Base-by-base conservation (phyloP, 2,329 filamentous ascomycete genomes). In the Zelopaecilomyces penicillatus region DNA sequence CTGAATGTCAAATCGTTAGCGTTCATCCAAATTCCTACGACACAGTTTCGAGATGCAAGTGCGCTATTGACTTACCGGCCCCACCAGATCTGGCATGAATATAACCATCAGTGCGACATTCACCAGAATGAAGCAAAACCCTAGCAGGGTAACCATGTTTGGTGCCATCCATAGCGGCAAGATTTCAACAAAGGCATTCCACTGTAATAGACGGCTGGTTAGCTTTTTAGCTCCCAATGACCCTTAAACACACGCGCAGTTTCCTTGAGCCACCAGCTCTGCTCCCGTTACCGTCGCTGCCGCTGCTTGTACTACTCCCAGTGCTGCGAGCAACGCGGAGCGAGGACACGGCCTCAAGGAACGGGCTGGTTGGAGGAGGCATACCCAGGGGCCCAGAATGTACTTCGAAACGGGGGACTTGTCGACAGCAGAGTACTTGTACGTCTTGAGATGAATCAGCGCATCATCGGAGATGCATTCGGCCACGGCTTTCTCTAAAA, bases 391-490 rank as follows among this genome's bases (percentile, higher is more conserved):
- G 55, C 84, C 86, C 41, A 98, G 77, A 61, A 98, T 87, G 67
- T 97, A 95, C 65, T 90, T 80, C 46, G 93, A 97, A 48, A 96
- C 80, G 50, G 86, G 84, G 41, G 90, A 96, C 68, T 95, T 91
- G 74, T 98, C 93, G 66, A 98, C 89, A 58, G 85, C 87, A 56
- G 89, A 95, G 68, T 98, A 98, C 64, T 96, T 94, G 81, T 98
- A 98, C 48, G 84, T 83, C 68, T 89, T 93, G 57, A 98, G 82
- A 64, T 96, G 90, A 49, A 85, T 75, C 55, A 98, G 78, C 44
- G 88, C 88, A 59, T 97, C 89, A 58, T 95, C 88, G 29, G 90
- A 94, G 55, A 97, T 72, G 66, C 84, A 85, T 65, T 84, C 82
- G 55, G 82, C 78, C 46, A 71, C 76, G 43, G 81, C 80, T 65